phyloP scores from a whole-genome alignment of 768 basidiomycete species.

The Collybia mongolica region DNA sequence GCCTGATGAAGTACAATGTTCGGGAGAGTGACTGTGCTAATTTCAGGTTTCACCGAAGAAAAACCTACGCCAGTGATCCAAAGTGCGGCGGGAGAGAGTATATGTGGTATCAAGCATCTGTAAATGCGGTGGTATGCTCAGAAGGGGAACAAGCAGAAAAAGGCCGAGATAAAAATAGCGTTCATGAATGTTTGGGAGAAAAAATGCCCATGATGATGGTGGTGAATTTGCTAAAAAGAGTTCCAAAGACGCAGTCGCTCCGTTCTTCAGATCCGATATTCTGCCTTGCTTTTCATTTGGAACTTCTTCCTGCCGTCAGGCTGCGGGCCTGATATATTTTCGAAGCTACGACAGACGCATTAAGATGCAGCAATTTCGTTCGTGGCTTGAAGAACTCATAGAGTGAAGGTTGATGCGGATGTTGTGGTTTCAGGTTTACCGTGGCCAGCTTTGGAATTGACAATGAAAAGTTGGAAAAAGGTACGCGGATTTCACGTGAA shows the following conservation, averaged over 20 bases:
- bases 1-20: not conserved
- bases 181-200: not conserved
- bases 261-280: not conserved
- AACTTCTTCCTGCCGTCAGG: not conserved
- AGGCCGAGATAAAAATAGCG: not conserved
- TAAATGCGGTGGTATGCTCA: not conserved
- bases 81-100: too few species aligned
- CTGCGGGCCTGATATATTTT: not conserved
- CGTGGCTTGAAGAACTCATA: too few species aligned
- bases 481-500: too few species aligned
- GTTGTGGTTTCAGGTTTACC: too few species aligned
- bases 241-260: not conserved
- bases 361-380: not conserved
- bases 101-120: not conserved
- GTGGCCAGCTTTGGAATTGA: too few species aligned
- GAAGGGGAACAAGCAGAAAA: not conserved
- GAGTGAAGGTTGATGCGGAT: too few species aligned
- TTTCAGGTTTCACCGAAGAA: not conserved
- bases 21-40: constrained; percentile 4
- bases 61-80: not conserved
- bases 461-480: too few species aligned
- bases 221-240: not conserved
- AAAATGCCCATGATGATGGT: not conserved
- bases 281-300: not conserved
- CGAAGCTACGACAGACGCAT: not conserved